These are phyloP conservation scores for Solanum ossicruentum DNA, from an alignment of 257 asterid genomes.

Conservation along the genomic window DNA sequence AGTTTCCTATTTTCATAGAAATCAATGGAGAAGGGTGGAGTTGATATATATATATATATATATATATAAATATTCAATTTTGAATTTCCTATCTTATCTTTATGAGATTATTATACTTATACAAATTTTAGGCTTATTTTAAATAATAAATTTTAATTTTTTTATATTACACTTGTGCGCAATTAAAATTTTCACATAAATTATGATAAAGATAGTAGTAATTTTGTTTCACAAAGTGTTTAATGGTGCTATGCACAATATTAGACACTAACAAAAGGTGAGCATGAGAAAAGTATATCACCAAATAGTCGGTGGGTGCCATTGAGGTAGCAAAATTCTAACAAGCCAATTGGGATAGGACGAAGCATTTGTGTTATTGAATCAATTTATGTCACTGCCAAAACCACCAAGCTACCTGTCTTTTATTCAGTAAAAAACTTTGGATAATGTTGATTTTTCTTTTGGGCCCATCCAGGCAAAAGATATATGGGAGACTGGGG, in stretches of 20 bases:
- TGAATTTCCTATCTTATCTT: no score
- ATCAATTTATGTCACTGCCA: not conserved
- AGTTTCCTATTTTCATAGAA: no score
- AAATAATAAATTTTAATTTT: no score
- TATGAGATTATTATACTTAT: no score
- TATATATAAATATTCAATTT: no score
- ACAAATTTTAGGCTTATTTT: no score
- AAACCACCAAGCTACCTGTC: not conserved
- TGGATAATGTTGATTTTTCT: not conserved
- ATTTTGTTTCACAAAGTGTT: not conserved
- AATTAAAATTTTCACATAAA: not conserved
- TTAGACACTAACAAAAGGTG: not conserved
- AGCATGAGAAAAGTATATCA: not conserved
- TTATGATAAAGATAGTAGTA: not conserved
- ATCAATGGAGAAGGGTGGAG: no score
- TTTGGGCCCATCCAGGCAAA: not conserved
- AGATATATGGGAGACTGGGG: not conserved
- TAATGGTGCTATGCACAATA: not conserved
- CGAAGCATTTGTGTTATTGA: not conserved
- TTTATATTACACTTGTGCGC: no score
- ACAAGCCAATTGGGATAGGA: not conserved
- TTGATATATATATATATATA: no score
- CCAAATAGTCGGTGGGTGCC: not conserved
- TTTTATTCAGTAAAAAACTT: not conserved
- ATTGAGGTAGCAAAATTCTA: not conserved